Percentiles rank a stretch among this genome's conserved stretches.
These are phyloP conservation scores for Gastrodia elata DNA, from an alignment of 106 monocot species.

Conservation along the genomic window DNA sequence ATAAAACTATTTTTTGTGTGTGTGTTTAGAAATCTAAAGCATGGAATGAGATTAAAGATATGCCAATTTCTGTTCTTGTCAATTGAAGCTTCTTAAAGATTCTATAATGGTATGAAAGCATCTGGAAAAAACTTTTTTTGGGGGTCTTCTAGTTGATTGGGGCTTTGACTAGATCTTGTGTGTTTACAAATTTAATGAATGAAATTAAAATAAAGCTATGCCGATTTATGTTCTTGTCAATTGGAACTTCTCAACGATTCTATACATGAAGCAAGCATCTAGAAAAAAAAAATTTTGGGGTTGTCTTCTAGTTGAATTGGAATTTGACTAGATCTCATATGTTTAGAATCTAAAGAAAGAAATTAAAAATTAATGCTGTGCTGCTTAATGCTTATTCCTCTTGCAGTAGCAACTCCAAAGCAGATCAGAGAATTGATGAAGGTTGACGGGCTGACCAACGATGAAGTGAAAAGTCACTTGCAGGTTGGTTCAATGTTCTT, in stretches of 20 bases:
- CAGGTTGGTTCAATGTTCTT: constrained; percentile 36
- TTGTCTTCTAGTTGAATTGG: background rate
- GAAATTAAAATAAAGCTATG: no score
- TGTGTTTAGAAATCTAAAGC: no score
- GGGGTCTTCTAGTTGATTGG: background rate
- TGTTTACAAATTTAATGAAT: no score
- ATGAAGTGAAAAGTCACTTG: constrained; percentile 97
- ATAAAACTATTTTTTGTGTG: no score
- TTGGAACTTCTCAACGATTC: background rate
- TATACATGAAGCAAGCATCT: background rate
- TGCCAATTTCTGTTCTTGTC: no score
- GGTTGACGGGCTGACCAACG: constrained; percentile 91
- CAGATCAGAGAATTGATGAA: constrained; percentile 98
- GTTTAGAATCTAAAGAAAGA: background rate
- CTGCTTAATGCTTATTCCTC: background rate
- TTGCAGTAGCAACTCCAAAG: constrained; percentile 88
- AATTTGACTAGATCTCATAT: background rate
- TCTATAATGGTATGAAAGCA: background rate
- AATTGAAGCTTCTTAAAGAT: background rate
- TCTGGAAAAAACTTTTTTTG: background rate
- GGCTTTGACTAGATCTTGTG: no score
- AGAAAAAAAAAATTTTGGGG: no score
- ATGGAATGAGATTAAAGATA: no score
- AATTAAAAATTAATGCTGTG: background rate
- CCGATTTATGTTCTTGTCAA: no score